Evolutionary conservation across 345 rosid species (phyloP).

Genomic region (Brassica nigra): DNA sequence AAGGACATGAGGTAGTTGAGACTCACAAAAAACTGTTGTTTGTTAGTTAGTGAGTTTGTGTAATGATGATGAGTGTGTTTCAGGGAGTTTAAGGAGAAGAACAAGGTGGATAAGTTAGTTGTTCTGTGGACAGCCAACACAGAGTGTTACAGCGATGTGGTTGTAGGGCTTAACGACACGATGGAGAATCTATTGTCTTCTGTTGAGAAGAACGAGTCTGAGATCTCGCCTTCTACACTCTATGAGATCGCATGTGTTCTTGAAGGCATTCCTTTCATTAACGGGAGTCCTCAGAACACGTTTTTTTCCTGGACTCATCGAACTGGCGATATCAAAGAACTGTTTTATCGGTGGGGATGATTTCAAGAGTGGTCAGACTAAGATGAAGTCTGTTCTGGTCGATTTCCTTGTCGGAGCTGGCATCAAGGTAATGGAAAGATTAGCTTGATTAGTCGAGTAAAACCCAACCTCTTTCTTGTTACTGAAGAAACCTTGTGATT

Average conservation of each 20-base stretch:
- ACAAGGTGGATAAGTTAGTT: slow-evolving; percentile 83
- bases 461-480: slow-evolving; percentile 8
- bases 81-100: slow-evolving; percentile 93
- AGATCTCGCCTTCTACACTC: slow-evolving; percentile 95
- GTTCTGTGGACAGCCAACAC: slow-evolving; percentile 99
- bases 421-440: slow-evolving; percentile 60
- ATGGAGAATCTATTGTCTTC: slow-evolving; percentile 78
- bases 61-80: slow-evolving; percentile 1
- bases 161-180: slow-evolving; percentile 90
- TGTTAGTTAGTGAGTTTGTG: slow-evolving; percentile 2
- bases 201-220: slow-evolving; percentile 74
- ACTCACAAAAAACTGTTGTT: background rate
- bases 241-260: slow-evolving; percentile 84
- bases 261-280: slow-evolving; percentile 90
- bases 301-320: slow-evolving; percentile 97
- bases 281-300: slow-evolving; percentile 98
- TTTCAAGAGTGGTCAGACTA: slow-evolving; percentile 99
- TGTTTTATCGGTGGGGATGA: slow-evolving; percentile 97
- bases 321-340: slow-evolving; percentile 79
- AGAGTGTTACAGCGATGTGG: slow-evolving; percentile 90
- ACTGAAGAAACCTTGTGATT: slow-evolving; percentile 8
- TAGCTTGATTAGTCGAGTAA: background rate
- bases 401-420: slow-evolving; percentile 99
- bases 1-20: slow-evolving; percentile 72
- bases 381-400: slow-evolving; percentile 95